Percentiles rank a stretch among this genome's conserved stretches.
Evolutionary conservation across 1,284 basidiomycete genomes (phyloP).

Genomic region (Austroboletus niveus): DNA sequence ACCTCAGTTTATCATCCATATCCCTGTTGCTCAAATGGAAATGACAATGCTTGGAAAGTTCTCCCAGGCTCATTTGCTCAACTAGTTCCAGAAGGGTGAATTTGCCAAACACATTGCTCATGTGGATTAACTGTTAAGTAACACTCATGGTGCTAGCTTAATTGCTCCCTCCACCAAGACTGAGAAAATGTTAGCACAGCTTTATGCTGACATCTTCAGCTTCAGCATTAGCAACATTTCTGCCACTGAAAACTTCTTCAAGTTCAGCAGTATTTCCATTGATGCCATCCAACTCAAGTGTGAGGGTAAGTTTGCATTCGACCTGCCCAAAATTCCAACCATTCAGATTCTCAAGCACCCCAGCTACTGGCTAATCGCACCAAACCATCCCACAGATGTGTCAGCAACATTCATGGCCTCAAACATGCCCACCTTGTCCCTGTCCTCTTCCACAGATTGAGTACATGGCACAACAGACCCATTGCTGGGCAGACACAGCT

Average conservation of each 20-base stretch:
- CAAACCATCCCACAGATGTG: no score
- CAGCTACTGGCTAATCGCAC: slow-evolving; percentile 16
- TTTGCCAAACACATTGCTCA: slow-evolving; percentile 27
- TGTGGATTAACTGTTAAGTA: slow-evolving; percentile 28
- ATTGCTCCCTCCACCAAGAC: slow-evolving; percentile 26
- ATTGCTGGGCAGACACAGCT: slow-evolving; percentile 38
- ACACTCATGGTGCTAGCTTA: slow-evolving; percentile 26
- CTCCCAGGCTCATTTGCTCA: slow-evolving; percentile 27
- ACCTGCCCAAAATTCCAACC: slow-evolving; percentile 17
- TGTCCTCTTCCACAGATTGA: not conserved
- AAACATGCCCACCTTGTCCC: slow-evolving; percentile 33
- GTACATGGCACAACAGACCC: slow-evolving; percentile 32
- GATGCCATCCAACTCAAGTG: no score
- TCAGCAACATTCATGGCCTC: no score
- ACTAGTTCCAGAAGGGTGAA: slow-evolving; percentile 28
- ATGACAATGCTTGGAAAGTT: slow-evolving; percentile 34
- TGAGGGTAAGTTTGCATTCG: no score
- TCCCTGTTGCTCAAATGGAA: slow-evolving; percentile 30
- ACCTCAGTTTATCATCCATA: slow-evolving; percentile 29
- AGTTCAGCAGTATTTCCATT: no score
- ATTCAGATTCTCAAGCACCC: slow-evolving; percentile 43
- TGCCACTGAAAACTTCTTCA: no score
- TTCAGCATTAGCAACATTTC: no score
- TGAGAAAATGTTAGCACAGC: slow-evolving; percentile 24
- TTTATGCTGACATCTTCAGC: slow-evolving; percentile 32